Percentiles rank a stretch among this genome's conserved stretches.
phyloP scores from a whole-genome alignment of 2,329 filamentous ascomycete species.

The Xylaria sp. region DNA sequence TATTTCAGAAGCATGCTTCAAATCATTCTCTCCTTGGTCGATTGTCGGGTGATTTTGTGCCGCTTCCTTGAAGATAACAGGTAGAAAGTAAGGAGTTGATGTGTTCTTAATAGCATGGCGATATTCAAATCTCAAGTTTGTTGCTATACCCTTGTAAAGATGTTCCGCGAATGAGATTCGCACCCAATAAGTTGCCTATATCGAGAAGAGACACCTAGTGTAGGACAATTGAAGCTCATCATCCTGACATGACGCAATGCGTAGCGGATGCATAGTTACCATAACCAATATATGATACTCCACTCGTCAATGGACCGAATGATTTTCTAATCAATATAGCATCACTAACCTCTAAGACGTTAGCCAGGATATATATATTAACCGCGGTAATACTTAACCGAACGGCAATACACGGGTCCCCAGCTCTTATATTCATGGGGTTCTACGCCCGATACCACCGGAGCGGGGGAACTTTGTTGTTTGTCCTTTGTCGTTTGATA shows the following conservation, averaged over 20 bases:
- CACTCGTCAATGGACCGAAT: background rate
- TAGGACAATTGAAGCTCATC: background rate
- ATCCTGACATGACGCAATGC: background rate
- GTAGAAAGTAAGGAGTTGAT: background rate
- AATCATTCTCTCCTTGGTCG: too few species aligned
- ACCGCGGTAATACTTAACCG: constrained; percentile 8
- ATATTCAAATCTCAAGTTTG: background rate
- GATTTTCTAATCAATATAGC: background rate
- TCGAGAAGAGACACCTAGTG: too few species aligned
- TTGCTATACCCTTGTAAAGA: too few species aligned
- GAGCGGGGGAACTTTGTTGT: background rate
- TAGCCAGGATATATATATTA: background rate
- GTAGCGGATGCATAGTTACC: background rate
- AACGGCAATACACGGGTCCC: background rate
- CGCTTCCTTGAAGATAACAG: background rate
- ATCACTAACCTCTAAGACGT: background rate
- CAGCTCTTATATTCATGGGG: background rate
- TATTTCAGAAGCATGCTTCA: too few species aligned
- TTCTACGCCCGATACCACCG: background rate
- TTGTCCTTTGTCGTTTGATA: background rate
- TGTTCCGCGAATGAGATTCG: too few species aligned
- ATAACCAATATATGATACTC: background rate
- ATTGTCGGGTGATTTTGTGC: too few species aligned
- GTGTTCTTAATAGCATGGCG: too few species aligned
- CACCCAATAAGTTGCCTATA: too few species aligned